These are phyloP conservation scores for Ambrosiella xylebori DNA, from an alignment of 2,329 filamentous ascomycete genomes.

Conservation along the genomic window DNA sequence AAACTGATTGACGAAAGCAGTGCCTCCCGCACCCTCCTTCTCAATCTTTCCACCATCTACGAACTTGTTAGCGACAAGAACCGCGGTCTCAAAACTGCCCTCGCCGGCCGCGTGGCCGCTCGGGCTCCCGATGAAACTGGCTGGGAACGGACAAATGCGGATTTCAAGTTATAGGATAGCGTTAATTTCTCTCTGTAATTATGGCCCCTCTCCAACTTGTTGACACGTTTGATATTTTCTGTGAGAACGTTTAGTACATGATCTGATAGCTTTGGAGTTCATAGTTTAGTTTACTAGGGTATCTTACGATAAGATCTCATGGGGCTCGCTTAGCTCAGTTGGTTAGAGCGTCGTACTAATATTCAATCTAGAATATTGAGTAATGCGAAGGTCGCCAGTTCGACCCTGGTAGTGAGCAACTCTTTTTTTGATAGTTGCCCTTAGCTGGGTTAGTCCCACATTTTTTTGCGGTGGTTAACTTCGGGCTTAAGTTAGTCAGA, in stretches of 20 bases:
- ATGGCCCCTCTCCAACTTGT: neutral
- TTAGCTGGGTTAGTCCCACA: conserved; percentile 4
- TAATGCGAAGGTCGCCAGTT: conserved; percentile 14
- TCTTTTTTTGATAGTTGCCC: conserved; percentile 8
- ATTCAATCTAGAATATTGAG: conserved; percentile 8
- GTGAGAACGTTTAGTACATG: neutral
- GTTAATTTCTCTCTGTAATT: neutral
- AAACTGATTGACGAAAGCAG: conserved; percentile 42
- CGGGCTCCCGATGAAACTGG: conserved; percentile 39
- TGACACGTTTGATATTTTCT: neutral
- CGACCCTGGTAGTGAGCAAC: conserved; percentile 13
- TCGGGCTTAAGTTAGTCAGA: neutral
- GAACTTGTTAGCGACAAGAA: conserved; percentile 75
- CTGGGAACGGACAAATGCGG: conserved; percentile 53
- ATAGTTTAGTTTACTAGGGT: neutral
- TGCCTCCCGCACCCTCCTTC: conserved; percentile 63
- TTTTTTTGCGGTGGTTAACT: neutral
- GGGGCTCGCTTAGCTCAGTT: conserved; percentile 13
- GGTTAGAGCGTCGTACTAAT: conserved; percentile 14
- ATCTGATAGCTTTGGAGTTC: neutral
- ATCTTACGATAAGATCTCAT: conserved; percentile 11
- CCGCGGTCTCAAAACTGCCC: conserved; percentile 46
- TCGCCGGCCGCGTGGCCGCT: conserved; percentile 53
- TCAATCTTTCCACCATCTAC: conserved; percentile 82
- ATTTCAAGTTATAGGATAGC: conserved; percentile 53